Evolutionary conservation across 1,284 basidiomycete genomes (phyloP), one percentile per base, ranked within the genome.

Genomic region (Neotropicomus parvogracilis): DNA sequence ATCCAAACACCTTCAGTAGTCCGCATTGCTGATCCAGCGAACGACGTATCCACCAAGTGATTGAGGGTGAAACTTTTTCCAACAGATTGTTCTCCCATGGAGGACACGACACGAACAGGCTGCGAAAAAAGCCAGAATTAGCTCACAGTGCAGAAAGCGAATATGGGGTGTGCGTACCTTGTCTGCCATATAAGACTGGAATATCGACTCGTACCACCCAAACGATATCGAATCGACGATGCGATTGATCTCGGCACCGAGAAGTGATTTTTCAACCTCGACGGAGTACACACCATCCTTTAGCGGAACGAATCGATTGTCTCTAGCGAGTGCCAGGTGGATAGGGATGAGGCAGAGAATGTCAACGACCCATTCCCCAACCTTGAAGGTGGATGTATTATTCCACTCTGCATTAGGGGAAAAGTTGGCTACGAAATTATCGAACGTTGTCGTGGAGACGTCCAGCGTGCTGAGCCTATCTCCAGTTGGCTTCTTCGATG

Each of bases 1-100:
- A 83, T 77, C 80, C 80, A 83, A n/a, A 81, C 78, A 9, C 80
- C 80, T 65, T 83, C 81, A 52, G 53, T 83, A 0, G 80, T 82
- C 19, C 80, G 66, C 79, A 83, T 82, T 0, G 81, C 81, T 12
- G 76, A 79, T 7, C 81, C 81, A 40, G 80, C 80, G 50, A 83
- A 83, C 0, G 80, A 81, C 0, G 81, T 80, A 53, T 82, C 80
- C 0, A 72, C 73, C 19, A 83, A 66, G 54, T 83, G 81, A 49
- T 83, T 82, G 4, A 83, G 62, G 1, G 77, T 63, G 46, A 76
- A 83, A 46, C 75, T 79, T 54, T 82, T 83, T 1, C 80, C 81
- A 0, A 83, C 80, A 0, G 79, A 81, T 61, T 82, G 81, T 55
- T 82, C 80, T 69, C 79, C 81, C 81, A 82, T 82, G 0, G 80